phyloP scores from a whole-genome alignment of 495 filamentous ascomycete species.

The Penicillium argentinense region DNA sequence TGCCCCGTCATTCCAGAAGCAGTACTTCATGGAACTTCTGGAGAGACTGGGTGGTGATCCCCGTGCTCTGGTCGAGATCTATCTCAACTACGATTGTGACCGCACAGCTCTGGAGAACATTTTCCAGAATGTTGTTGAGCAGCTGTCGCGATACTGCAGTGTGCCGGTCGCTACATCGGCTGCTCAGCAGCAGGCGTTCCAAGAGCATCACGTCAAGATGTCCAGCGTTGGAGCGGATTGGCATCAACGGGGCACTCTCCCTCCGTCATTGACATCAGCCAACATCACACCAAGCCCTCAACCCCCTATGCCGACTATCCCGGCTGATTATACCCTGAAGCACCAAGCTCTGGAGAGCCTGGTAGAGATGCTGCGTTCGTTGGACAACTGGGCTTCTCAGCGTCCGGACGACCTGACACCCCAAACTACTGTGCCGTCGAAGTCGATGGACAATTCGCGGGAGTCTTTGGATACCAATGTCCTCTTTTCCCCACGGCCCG shows the following conservation, averaged over 20 bases:
- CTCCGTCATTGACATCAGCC: slow-evolving; percentile 79
- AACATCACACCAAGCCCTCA: slow-evolving; percentile 54
- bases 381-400: slow-evolving; percentile 90
- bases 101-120: slow-evolving; percentile 92
- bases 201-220: slow-evolving; percentile 69
- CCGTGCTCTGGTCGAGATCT: slow-evolving; percentile 87
- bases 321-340: slow-evolving; percentile 85
- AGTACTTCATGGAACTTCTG: slow-evolving; percentile 84
- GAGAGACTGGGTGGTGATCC: slow-evolving; percentile 83
- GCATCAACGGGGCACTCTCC: slow-evolving; percentile 80
- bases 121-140: slow-evolving; percentile 90
- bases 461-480: slow-evolving; percentile 74
- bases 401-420: slow-evolving; percentile 61
- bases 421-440: slow-evolving; percentile 49
- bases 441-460: slow-evolving; percentile 73
- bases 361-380: slow-evolving; percentile 80
- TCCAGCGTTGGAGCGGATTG: slow-evolving; percentile 63
- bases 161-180: slow-evolving; percentile 70
- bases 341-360: slow-evolving; percentile 83
- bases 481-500: slow-evolving; percentile 49
- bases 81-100: slow-evolving; percentile 98
- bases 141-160: slow-evolving; percentile 80
- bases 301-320: slow-evolving; percentile 59
- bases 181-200: slow-evolving; percentile 78
- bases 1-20: slow-evolving; percentile 85